Base-by-base conservation (phyloP, 2,329 filamentous ascomycete genomes). In the Tolypocladium amazonense region DNA sequence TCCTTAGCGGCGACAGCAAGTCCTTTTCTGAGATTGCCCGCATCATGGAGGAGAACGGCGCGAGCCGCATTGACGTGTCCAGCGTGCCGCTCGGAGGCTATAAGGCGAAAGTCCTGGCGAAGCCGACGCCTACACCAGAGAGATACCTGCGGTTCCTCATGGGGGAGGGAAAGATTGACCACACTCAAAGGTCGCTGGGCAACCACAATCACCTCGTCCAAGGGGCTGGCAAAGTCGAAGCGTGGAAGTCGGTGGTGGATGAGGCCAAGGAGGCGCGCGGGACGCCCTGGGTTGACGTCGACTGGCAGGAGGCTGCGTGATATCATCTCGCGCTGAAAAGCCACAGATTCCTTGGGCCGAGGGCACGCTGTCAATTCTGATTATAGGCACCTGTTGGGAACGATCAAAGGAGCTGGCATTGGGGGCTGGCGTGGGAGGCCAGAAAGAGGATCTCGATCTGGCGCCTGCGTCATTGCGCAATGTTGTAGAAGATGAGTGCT, bases 61-160 rank as follows among this genome's bases (percentile, higher is more conserved):
- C 62, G 1, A 63, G 65, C 3, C 38, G 60, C 6, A 66, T 73
- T 25, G 61, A 67, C 12, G 58, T 71, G 12, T 62, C 58, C 4
- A 63, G 63, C 38, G 47, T 69, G 18, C 65, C 65, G 7, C 60
- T 71, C 20, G 53, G 59, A 12, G 50, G 61, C 45, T 73, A 68
- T 61, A 70, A 69, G 60, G 58, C 59, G 23, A 59, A 66, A 43
- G 64, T 65, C 4, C 59, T 67, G 27, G 56, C 56, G 38, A 57
- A 59, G 9, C 58, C 60, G n/a, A 18, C 60, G 3, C 65, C 65
- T 1, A 67, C 61, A 43, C 68, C 71, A 1, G 67, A 67, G 37
- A 54, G 57, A 37, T 72, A 64, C 59, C 37, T 74, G 59, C 62
- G 71, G 33, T 74, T 73, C 53, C 56, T 73, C 60, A 73, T 74